A percentile compares a stretch with the other conserved stretches of the same genome.
These are phyloP conservation scores for Colletotrichum lini DNA, from an alignment of 2,329 filamentous ascomycete genomes.

Conservation along the genomic window DNA sequence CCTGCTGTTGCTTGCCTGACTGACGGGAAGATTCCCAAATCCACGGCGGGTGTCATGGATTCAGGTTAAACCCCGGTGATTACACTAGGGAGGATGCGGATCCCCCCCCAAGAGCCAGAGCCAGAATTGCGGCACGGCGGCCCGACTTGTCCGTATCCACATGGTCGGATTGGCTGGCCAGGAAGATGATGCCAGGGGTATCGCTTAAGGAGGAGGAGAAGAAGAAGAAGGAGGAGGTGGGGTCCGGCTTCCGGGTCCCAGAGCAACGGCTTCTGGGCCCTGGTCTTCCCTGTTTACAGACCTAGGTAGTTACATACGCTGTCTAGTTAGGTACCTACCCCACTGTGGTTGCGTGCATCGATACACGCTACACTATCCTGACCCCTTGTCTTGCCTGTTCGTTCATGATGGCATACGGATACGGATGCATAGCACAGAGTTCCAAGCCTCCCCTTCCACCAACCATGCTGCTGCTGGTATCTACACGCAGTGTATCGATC, in stretches of 20 bases:
- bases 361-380: too few species aligned
- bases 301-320: background rate
- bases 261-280: conserved; percentile 18
- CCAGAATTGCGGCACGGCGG: conserved; percentile 28
- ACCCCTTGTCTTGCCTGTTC: background rate
- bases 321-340: too few species aligned
- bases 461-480: background rate
- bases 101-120: too few species aligned
- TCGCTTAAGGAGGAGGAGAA: too few species aligned
- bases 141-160: conserved; percentile 17
- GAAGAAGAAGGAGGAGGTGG: conserved; percentile 1
- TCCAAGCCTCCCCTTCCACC: too few species aligned
- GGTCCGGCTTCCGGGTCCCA: conserved; percentile 35
- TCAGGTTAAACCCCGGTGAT: background rate
- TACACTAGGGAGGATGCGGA: background rate
- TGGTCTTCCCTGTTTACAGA: background rate
- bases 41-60: conserved; percentile 1
- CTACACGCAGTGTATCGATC: too few species aligned
- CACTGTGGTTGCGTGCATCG: too few species aligned
- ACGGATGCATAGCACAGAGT: too few species aligned
- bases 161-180: conserved; percentile 34
- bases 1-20: conserved; percentile 14
- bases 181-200: conserved; percentile 19
- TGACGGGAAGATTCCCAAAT: conserved; percentile 21
- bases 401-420: background rate